A percentile compares a stretch with the other conserved stretches of the same genome.
These are phyloP conservation scores for Microdochium nivale DNA, from an alignment of 2,329 filamentous ascomycete genomes.

Conservation along the genomic window DNA sequence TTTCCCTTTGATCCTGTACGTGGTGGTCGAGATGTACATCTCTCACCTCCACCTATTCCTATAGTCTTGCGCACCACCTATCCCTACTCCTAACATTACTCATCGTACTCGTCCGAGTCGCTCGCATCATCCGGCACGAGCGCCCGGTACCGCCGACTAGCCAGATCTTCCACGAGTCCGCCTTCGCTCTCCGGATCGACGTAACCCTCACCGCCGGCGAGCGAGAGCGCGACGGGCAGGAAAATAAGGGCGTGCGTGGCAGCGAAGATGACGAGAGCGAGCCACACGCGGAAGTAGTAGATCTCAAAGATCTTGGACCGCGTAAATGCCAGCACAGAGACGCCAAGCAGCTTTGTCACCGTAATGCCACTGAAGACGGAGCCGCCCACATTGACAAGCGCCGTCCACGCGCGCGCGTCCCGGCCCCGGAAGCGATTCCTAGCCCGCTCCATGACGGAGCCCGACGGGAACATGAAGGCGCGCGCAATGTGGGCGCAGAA, in stretches of 20 bases:
- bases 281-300: slow-evolving; percentile 97
- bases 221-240: slow-evolving; percentile 78
- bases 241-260: slow-evolving; percentile 85
- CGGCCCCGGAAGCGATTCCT: slow-evolving; percentile 70
- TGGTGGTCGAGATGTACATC: too few relatives aligned
- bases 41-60: background rate
- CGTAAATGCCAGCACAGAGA: slow-evolving; percentile 88
- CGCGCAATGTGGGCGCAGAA: slow-evolving; percentile 96
- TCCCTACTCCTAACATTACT: slow-evolving; percentile 7
- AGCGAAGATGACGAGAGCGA: slow-evolving; percentile 83
- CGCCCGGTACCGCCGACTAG: slow-evolving; percentile 68
- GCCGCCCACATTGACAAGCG: slow-evolving; percentile 87
- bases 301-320: slow-evolving; percentile 98
- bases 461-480: slow-evolving; percentile 89
- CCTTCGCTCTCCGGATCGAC: slow-evolving; percentile 81
- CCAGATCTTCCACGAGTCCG: slow-evolving; percentile 82
- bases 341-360: slow-evolving; percentile 87
- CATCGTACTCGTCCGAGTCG: slow-evolving; percentile 63
- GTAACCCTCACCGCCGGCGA: slow-evolving; percentile 81
- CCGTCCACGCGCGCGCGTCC: slow-evolving; percentile 84
- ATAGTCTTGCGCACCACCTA: background rate
- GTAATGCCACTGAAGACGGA: slow-evolving; percentile 96
- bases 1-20: too few relatives aligned
- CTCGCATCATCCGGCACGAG: slow-evolving; percentile 66
- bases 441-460: slow-evolving; percentile 71